Conservation (phyloP, 2,329 filamentous ascomycete species). For the Sphaerulina vaccinii region DNA sequence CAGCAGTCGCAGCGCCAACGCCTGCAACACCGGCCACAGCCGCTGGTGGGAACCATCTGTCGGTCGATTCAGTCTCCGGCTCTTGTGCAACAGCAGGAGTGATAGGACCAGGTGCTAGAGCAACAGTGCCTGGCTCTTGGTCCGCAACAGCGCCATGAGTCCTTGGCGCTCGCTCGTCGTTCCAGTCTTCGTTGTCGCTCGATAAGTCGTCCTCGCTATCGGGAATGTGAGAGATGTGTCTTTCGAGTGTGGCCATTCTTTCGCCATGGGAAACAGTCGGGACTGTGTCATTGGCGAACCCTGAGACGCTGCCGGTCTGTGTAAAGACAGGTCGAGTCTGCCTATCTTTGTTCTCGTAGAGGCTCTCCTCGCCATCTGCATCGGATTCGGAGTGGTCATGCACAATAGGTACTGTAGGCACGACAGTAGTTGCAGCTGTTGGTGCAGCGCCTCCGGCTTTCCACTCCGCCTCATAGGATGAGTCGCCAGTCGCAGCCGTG, state of each 20-base stretch:
- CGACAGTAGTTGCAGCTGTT: constrained; percentile 1
- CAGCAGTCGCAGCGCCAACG: not conserved
- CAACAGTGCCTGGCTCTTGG: not conserved
- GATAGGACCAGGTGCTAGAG: not conserved
- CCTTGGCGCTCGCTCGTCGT: constrained; percentile 18
- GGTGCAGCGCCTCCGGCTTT: constrained; percentile 9
- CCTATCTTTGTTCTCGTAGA: not conserved
- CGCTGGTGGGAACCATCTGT: not conserved
- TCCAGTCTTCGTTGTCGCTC: constrained; percentile 18
- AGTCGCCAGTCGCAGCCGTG: not conserved
- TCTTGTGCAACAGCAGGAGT: not conserved
- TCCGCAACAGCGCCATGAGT: not conserved
- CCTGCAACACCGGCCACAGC: not conserved
- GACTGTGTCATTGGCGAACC: constrained; percentile 13
- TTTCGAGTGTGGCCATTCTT: constrained; percentile 32
- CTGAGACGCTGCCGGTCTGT: constrained; percentile 15
- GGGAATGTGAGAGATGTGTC: constrained; percentile 34
- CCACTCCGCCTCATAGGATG: constrained; percentile 4
- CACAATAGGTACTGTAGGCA: not conserved
- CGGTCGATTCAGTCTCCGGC: not conserved
- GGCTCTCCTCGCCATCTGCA: constrained; percentile 6
- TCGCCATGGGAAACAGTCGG: not conserved
- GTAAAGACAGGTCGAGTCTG: constrained; percentile 18
- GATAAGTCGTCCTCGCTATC: constrained; percentile 26
- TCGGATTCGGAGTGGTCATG: constrained; percentile 14